Percentiles rank a stretch among this genome's conserved stretches.
Conservation (phyloP, 116 monocot species). For the Posidonia oceanica region DNA sequence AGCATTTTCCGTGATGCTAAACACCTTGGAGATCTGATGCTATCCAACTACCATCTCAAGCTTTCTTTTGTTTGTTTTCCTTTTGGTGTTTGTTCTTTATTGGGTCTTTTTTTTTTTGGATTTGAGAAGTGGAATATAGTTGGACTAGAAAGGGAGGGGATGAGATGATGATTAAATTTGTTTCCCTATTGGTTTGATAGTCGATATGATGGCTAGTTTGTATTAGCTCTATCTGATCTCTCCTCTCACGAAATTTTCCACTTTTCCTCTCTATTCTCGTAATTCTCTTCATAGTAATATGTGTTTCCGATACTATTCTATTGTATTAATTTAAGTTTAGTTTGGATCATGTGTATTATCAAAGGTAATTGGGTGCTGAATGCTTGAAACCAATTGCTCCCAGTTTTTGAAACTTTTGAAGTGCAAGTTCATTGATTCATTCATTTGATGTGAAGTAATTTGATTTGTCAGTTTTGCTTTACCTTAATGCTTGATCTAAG, state of each 20-base stretch:
- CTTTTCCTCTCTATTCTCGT: background rate
- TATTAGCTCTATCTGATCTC: conserved; percentile 13
- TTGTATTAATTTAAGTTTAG: too few relatives aligned
- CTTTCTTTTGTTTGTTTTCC: background rate
- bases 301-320: background rate
- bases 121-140: background rate
- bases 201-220: conserved; percentile 7
- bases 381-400: too few relatives aligned
- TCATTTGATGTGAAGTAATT: too few relatives aligned
- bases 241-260: background rate
- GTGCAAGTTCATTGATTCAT: too few relatives aligned
- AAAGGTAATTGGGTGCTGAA: too few relatives aligned
- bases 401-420: too few relatives aligned
- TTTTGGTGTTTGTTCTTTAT: background rate
- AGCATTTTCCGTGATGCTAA: conserved; percentile 2
- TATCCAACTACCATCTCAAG: background rate
- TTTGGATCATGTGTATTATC: too few relatives aligned
- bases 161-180: conserved; percentile 5
- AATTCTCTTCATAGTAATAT: background rate
- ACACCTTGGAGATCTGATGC: conserved; percentile 10
- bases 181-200: conserved; percentile 14
- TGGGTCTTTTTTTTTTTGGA: background rate
- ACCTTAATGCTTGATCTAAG: too few relatives aligned
- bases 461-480: too few relatives aligned
- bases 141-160: background rate